These are phyloP conservation scores for Neurospora tetrasperma DNA, from an alignment of 495 filamentous ascomycete species.

Conservation along the genomic window DNA sequence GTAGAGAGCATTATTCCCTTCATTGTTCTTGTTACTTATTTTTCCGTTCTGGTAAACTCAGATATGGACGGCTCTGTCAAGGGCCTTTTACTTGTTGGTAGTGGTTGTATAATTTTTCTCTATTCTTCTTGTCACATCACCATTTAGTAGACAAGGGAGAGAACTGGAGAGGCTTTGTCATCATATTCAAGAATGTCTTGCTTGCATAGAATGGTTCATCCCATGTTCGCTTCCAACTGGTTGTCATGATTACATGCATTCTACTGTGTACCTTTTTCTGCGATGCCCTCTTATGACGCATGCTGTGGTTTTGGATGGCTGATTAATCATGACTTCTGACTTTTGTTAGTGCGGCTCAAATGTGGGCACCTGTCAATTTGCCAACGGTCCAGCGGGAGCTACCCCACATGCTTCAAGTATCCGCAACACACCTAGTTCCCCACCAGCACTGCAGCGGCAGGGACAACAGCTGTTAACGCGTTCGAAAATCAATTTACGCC, in stretches of 20 bases:
- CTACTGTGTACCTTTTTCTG: neutral
- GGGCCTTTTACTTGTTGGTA: neutral
- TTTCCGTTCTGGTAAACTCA: neutral
- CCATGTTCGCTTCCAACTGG: neutral
- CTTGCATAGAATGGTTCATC: neutral
- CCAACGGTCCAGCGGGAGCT: neutral
- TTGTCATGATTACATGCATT: no score
- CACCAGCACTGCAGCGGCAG: neutral
- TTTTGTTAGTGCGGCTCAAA: neutral
- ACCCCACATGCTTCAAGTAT: neutral
- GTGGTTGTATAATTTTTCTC: neutral
- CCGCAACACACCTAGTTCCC: neutral
- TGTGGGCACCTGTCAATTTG: neutral
- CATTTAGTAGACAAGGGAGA: neutral
- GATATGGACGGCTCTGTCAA: neutral
- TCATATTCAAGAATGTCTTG: neutral
- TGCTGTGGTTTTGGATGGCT: neutral
- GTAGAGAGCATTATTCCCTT: neutral
- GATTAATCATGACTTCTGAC: neutral
- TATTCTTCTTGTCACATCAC: neutral
- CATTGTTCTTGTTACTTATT: neutral
- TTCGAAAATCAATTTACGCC: conserved; percentile 6
- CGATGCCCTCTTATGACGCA: neutral
- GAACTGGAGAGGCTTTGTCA: neutral
- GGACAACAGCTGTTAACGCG: conserved; percentile 1